Percentiles rank a stretch among this genome's conserved stretches.
Conservation (phyloP, 148 eudicot species). For the Talinum fruticosum region DNA sequence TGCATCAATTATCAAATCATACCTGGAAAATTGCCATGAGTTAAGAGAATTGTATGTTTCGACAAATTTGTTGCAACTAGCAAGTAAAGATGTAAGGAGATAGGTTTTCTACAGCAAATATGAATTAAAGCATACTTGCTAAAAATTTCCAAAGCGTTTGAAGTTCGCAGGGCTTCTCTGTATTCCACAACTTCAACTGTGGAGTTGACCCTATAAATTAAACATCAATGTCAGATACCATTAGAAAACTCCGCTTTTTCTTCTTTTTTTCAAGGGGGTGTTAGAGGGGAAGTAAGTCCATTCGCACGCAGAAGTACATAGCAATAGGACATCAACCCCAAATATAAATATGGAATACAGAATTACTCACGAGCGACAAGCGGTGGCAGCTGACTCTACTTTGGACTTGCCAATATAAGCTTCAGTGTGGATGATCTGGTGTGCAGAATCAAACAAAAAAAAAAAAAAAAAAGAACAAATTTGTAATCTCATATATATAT, state of each 20-base stretch:
- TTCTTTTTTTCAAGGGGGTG: background rate
- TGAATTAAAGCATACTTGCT: slow-evolving; percentile 59
- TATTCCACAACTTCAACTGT: slow-evolving; percentile 68
- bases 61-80: background rate
- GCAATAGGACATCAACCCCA: background rate
- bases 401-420: slow-evolving; percentile 83
- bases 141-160: slow-evolving; percentile 92
- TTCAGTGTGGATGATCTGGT: slow-evolving; percentile 86
- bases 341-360: slow-evolving; percentile 1
- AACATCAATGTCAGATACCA: slow-evolving; percentile 16
- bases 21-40: slow-evolving; percentile 43
- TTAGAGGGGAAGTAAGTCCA: background rate
- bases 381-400: slow-evolving; percentile 94
- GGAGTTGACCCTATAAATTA: slow-evolving; percentile 66
- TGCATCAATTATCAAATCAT: slow-evolving; percentile 85
- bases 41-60: slow-evolving; percentile 29
- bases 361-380: slow-evolving; percentile 80
- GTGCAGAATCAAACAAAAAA: background rate
- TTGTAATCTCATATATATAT: background rate
- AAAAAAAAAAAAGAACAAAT: background rate
- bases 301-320: background rate
- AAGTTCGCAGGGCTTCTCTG: slow-evolving; percentile 81
- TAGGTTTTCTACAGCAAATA: background rate
- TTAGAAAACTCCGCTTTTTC: background rate
- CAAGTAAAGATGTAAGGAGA: background rate